Base-by-base conservation (phyloP, 768 basidiomycete genomes). In the Mycena albidolilacea region DNA sequence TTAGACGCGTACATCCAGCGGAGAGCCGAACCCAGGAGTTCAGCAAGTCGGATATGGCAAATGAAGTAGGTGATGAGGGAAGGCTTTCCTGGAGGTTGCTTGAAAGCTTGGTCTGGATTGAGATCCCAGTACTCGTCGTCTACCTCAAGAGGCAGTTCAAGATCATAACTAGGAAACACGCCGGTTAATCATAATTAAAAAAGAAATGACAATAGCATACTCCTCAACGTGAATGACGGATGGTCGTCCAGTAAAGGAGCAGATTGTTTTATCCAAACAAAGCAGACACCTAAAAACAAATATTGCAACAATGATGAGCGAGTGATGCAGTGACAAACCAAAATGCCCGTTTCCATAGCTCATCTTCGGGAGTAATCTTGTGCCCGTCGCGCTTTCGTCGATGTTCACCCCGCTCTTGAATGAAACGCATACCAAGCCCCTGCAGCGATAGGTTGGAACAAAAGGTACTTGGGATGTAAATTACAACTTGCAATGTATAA, bases 151-250 rank as follows among this genome's bases (percentile, higher is more conserved):
- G 91, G 91, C 15, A 89, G 83, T 48, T 92, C 92, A 5, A 90
- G 84, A 73, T 94, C 92, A 76, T 92, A 90, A 74, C 91, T 91
- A 71, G 19, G 17, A 43, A 43, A 5, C 15, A 35, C 11, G 35
- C 30, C 54, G 21, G 30, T 55, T 30, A 55, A 21, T 57, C 44
- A 63, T 10, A 17, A 19, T 6, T 21, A 9, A 57, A 15, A 12
- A 17, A 55, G 19, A 23, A 12, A 15, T 14, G 14, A 7, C n/a
- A 12, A 46, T 37, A 35, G 1, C 55, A 81, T 74, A 91, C 90
- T 94, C 93, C 80, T 92, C 92, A 57, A 93, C 92, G 61, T 91
- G 89, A 5, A 94, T 85, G 3, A 89, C 88, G 64, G 88, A 86
- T 0, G 92, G 90, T 19, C 94, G 85, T 14, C 95, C 94, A 52